These are phyloP conservation scores for Mariannaea sp. DNA, from an alignment of 2,329 filamentous ascomycete species.

Conservation along the genomic window DNA sequence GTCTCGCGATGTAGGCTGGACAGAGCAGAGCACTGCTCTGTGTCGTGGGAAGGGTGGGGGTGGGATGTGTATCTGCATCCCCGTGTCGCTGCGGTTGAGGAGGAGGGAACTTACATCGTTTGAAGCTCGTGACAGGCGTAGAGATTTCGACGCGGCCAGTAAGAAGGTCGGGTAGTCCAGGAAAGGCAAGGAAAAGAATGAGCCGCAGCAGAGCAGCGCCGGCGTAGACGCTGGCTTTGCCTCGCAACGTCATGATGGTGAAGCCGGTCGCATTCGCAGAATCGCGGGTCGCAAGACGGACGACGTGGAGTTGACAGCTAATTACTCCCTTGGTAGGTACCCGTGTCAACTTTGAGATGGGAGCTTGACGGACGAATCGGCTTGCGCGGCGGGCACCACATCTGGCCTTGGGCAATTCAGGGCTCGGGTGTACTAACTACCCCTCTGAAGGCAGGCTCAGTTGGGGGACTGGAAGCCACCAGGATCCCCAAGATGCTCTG, in stretches of 20 bases:
- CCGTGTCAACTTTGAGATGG: conserved; percentile 41
- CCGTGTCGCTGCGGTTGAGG: background rate
- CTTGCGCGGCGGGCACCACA: conserved; percentile 1
- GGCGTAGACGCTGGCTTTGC: conserved; percentile 65
- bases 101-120: conserved; percentile 70
- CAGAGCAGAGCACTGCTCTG: background rate
- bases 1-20: background rate
- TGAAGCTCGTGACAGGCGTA: conserved; percentile 97
- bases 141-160: conserved; percentile 95
- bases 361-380: conserved; percentile 13
- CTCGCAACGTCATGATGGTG: conserved; percentile 47
- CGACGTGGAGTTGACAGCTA: conserved; percentile 27
- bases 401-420: conserved; percentile 20
- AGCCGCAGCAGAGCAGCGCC: conserved; percentile 80
- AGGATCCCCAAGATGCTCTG: conserved; percentile 10
- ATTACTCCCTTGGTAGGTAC: conserved; percentile 5
- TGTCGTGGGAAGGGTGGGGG: background rate
- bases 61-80: too few species aligned
- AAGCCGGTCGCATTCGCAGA: conserved; percentile 22
- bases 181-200: conserved; percentile 79
- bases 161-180: conserved; percentile 80
- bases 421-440: conserved; percentile 25
- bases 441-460: conserved; percentile 24
- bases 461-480: conserved; percentile 19
- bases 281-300: conserved; percentile 33